These are phyloP conservation scores for Penicilliopsis zonata DNA, from an alignment of 495 filamentous ascomycete species.

Conservation along the genomic window DNA sequence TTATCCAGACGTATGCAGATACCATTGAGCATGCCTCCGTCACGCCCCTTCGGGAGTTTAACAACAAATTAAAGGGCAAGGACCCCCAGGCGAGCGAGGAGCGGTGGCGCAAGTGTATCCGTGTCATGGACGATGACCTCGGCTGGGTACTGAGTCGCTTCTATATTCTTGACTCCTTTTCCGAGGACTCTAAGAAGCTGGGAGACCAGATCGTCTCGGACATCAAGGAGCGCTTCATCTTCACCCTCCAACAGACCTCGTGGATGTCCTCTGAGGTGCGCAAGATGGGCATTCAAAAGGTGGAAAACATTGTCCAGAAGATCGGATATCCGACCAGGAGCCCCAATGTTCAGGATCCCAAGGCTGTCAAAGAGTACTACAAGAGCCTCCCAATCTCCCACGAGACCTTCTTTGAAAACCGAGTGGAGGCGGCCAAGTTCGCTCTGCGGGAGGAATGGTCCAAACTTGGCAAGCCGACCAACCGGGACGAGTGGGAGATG, in stretches of 20 bases:
- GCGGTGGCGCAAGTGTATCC: slow-evolving; percentile 58
- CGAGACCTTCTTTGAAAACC: slow-evolving; percentile 48
- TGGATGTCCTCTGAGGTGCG: slow-evolving; percentile 63
- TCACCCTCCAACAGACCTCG: slow-evolving; percentile 41
- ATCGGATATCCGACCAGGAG: slow-evolving; percentile 61
- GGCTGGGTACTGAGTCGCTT: slow-evolving; percentile 52
- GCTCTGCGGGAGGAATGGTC: slow-evolving; percentile 40
- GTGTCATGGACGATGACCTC: slow-evolving; percentile 41
- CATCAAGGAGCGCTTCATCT: slow-evolving; percentile 53
- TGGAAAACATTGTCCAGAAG: slow-evolving; percentile 60
- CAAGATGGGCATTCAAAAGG: slow-evolving; percentile 51
- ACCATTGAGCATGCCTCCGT: slow-evolving; percentile 46
- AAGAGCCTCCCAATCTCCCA: slow-evolving; percentile 36
- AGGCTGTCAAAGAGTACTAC: slow-evolving; percentile 48
- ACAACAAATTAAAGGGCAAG: slow-evolving; percentile 43
- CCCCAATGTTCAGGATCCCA: slow-evolving; percentile 49
- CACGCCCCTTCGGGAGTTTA: slow-evolving; percentile 45
- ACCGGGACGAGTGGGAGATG: slow-evolving; percentile 53
- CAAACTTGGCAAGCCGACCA: slow-evolving; percentile 45
- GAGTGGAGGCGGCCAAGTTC: slow-evolving; percentile 36
- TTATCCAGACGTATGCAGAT: slow-evolving; percentile 37
- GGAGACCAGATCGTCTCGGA: slow-evolving; percentile 60
- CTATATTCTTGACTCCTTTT: slow-evolving; percentile 54
- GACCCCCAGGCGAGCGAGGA: slow-evolving; percentile 53
- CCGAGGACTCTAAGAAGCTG: slow-evolving; percentile 48